Base-by-base conservation (phyloP, 257 asterid species). In the Solanum paucissectum region DNA sequence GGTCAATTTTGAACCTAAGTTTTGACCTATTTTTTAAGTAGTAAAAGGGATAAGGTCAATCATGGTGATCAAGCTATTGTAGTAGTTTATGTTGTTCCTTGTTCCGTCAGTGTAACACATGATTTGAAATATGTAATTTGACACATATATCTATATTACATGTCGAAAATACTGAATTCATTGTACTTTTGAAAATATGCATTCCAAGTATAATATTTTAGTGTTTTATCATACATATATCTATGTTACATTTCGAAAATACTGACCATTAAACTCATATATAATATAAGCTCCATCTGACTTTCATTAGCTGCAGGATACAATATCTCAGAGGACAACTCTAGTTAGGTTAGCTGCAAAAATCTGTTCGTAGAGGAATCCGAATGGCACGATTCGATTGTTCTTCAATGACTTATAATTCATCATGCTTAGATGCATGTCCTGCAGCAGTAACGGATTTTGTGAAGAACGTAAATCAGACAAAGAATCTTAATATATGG, bases 351-450 rank as follows among this genome's bases (percentile, higher is more conserved):
- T 6, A 52, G 34, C 34, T 12, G 64, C 32, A 27, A 52, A 6
- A 87, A 76, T n/a, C 77, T 58, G 64, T 77, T 16, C 33, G 40
- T 66, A 37, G 21, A 55, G 18, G 36, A 40, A 69, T 25, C n/a
- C 36, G 75, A 14, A 33, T 55, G 82, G 64, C 25, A 58, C 10
- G 13, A 29, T 72, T 23, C 84, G 9, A 29, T 58, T 23, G 84
- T 69, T 68, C 83, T 82, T 55, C 20, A 9, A 68, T 52, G 68
- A 73, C 88, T 90, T 87, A 95, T 83, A 95, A 88, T 90, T 94
- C 98, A n/a, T 93, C 98, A 90, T 94, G 96, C 84, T 69, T 89
- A 12, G 93, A 79, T 87, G 85, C 89, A 69, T 60, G 42, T 64
- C 91, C 98, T 94, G 95, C 93, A 86, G 77, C 84, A 84, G 88